Percentiles rank a stretch among this genome's conserved stretches.
Conservation (phyloP, 78 protist genomes). For the Dictyostelium firmibasis region DNA sequence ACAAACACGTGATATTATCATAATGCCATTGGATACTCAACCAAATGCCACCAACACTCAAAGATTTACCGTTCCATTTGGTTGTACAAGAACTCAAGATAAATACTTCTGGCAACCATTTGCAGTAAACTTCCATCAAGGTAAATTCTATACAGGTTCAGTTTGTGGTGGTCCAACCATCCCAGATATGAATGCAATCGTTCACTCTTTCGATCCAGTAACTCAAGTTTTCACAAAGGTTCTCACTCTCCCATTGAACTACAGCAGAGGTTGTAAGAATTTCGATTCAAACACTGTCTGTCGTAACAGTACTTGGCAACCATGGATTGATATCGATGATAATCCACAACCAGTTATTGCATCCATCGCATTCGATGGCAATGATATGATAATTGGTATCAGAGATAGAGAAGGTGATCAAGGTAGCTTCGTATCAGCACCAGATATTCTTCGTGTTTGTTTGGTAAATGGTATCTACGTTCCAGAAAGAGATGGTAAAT, state of each 20-base stretch:
- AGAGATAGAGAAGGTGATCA: slow-evolving; percentile 67
- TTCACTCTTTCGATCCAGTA: slow-evolving; percentile 6
- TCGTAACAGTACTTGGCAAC: neutral
- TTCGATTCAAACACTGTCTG: slow-evolving; percentile 2
- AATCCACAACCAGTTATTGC: slow-evolving; percentile 56
- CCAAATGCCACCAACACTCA: slow-evolving; percentile 18
- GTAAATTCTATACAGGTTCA: slow-evolving; percentile 48
- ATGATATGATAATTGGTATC: slow-evolving; percentile 10
- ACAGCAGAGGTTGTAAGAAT: slow-evolving; percentile 55
- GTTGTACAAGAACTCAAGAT: slow-evolving; percentile 1
- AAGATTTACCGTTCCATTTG: neutral
- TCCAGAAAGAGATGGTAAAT: slow-evolving; percentile 48
- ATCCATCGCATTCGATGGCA: slow-evolving; percentile 38
- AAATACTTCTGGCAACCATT: slow-evolving; percentile 10
- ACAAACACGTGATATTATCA: neutral
- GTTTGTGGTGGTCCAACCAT: slow-evolving; percentile 30
- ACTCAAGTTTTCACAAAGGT: neutral
- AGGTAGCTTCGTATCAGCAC: slow-evolving; percentile 10
- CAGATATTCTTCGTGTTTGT: slow-evolving; percentile 44
- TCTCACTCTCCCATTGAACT: slow-evolving; percentile 22
- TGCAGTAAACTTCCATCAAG: slow-evolving; percentile 35
- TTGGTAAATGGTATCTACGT: slow-evolving; percentile 7
- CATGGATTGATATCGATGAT: slow-evolving; percentile 19
- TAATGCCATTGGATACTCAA: slow-evolving; percentile 25
- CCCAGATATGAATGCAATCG: slow-evolving; percentile 1